Base-by-base conservation (phyloP, 306 rosid genomes). In the Dryas octopetala region DNA sequence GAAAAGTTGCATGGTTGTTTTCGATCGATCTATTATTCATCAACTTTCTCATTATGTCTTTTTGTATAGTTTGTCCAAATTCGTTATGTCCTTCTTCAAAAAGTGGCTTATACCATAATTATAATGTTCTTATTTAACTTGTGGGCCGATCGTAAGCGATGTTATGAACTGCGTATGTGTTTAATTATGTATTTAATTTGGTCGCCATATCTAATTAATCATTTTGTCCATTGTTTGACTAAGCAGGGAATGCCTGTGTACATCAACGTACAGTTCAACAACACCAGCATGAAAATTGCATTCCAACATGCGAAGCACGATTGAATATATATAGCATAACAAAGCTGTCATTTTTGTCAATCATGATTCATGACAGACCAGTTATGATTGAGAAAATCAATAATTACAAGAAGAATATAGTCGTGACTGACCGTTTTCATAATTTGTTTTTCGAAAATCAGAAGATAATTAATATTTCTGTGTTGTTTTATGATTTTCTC, bases 1-100 rank as follows among this genome's bases (percentile, higher is more conserved):
- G n/a, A 12, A 10, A 61, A 45, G 59, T 68, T 13, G 45, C 45
- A 28, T 48, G 46, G 72, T 68, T 68, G 46, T 49, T 68, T 48
- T 68, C 59, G 7, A 61, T 61, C 16, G 3, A 61, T 28, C 38
- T 5, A 5, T 4, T 53, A 32, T 12, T 28, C 45, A 5, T 28
- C 45, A 60, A 60, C 45, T 61, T 32, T 61, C 2, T 32, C 17
- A 57, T 14, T 60, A 60, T 28, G 45, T 60, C 16, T 32, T 32
- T 7, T 60, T 61, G 13, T 32, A 61, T 13, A 53, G 8, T 13
- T 68, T 67, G 71, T 67, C 57, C 45, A 19, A 48, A 48, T 26
- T 13, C 44, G 17, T 26, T 57, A 16, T 65, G 40, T 9, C 70
- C 53, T 9, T 58, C 38, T 23, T 7, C 14, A 61, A 58, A 59